Base-by-base conservation (phyloP, 805 yeast genomes). In the Suhomyces sp. region DNA sequence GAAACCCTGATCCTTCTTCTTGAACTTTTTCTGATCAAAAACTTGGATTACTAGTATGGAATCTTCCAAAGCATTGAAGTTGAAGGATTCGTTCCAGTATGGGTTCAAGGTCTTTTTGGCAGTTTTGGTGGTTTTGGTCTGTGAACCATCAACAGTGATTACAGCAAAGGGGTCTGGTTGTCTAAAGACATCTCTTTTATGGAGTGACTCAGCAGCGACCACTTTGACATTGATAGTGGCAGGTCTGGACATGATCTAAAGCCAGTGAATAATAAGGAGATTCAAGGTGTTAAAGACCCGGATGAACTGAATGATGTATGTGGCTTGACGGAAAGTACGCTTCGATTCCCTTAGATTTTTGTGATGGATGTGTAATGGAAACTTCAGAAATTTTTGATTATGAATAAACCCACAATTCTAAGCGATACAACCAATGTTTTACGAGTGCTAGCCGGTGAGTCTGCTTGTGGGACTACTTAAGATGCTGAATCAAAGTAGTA, bases 81-180 rank as follows among this genome's bases (percentile, higher is more conserved):
- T 82, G 65, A 93, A 94, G 2, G 88, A 76, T 71, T 94, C 97
- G 72, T 94, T 92, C 99, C 99, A 94, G 72, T 92, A 94, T 9
- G 99, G 99, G 65, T 94, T 90, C 61, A 93, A 76, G 2, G 98
- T 94, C 72, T 90, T 91, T 65, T 90, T 90, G 29, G 96, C 94
- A 35, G 96, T 94, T 48, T 90, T 84, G 1, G 99, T 94, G 17
- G 97, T 88, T 66, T 90, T 90, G 1, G 98, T 94, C 68, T 94
- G 99, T 19, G 89, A 85, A 4, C 98, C 98, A 70, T 94, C 99
- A n/a, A 94, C 92, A 10, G 98, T 93, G 57, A 94, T 77, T 35
- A 94, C 98, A 1, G 97, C 97, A 74, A 94, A 94, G 9, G 99
- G 99, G 70, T 94, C 99, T 2, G 99, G 99, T 57, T 92, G 88